Conservation (phyloP, 2,329 filamentous ascomycete species). For the Arthrinium puccinioides region DNA sequence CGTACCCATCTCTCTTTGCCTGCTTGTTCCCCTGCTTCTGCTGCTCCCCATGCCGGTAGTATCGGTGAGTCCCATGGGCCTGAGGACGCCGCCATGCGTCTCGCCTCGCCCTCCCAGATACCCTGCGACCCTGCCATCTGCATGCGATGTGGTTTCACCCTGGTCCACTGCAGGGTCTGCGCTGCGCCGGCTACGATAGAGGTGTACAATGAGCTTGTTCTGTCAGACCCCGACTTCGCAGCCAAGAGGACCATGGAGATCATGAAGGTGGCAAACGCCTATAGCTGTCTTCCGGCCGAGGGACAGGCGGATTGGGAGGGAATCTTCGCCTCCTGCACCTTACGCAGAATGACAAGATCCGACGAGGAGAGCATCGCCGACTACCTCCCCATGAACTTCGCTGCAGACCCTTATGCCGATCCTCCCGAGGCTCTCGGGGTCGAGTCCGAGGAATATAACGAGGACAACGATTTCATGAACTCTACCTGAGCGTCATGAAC, state of each 20-base stretch:
- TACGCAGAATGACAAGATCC: conserved; percentile 6
- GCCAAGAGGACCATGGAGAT: conserved; percentile 10
- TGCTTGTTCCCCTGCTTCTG: conserved; percentile 20
- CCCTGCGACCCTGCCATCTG: conserved; percentile 18
- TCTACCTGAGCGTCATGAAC: too few relatives aligned
- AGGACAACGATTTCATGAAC: neutral
- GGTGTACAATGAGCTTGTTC: conserved; percentile 19
- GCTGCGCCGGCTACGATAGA: conserved; percentile 19
- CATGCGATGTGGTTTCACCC: conserved; percentile 21
- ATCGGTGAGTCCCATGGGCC: conserved; percentile 1
- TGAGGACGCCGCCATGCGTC: conserved; percentile 2
- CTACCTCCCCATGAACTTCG: conserved; percentile 12
- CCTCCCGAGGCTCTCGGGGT: conserved; percentile 20
- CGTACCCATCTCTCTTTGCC: conserved; percentile 45
- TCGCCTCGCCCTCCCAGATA: conserved; percentile 5
- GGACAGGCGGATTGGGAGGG: conserved; percentile 10
- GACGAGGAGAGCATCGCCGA: conserved; percentile 9
- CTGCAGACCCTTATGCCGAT: conserved; percentile 14
- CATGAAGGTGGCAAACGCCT: conserved; percentile 13
- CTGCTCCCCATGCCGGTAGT: conserved; percentile 5
- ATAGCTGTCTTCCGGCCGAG: conserved; percentile 13
- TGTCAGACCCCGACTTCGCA: conserved; percentile 13
- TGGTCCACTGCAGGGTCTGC: conserved; percentile 21
- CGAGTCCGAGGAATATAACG: conserved; percentile 13
- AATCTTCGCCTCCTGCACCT: conserved; percentile 11